These are phyloP conservation scores for Metschnikowia kunwiensis DNA, from an alignment of 805 yeast genomes.

Conservation along the genomic window DNA sequence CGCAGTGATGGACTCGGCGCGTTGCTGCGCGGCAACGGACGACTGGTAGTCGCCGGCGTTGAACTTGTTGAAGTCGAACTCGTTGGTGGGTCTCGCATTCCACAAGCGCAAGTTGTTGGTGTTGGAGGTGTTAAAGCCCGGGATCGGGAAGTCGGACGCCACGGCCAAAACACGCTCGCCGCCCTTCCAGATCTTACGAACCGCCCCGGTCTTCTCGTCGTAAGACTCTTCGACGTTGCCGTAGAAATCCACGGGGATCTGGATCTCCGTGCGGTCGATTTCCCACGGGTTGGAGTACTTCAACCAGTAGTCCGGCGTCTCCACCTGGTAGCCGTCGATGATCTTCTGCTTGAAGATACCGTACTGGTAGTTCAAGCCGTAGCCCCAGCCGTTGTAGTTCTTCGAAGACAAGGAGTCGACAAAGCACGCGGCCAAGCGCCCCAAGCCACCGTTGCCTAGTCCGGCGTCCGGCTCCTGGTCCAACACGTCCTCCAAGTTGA, in stretches of 20 bases:
- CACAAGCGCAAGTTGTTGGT: constrained; percentile 89
- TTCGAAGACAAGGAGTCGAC: constrained; percentile 84
- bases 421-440: constrained; percentile 92
- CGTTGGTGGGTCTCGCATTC: constrained; percentile 86
- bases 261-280: constrained; percentile 79
- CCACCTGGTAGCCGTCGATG: constrained; percentile 90
- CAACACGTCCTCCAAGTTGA: constrained; percentile 80
- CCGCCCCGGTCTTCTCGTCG: constrained; percentile 53
- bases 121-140: constrained; percentile 78
- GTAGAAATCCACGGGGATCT: constrained; percentile 85
- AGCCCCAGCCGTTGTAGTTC: constrained; percentile 94
- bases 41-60: constrained; percentile 86
- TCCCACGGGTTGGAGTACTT: constrained; percentile 92
- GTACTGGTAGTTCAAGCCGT: constrained; percentile 88
- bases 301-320: constrained; percentile 92
- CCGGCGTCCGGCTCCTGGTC: constrained; percentile 92
- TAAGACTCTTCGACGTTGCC: constrained; percentile 66
- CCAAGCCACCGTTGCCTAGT: constrained; percentile 92
- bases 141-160: constrained; percentile 89
- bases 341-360: constrained; percentile 91
- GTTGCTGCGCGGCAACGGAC: constrained; percentile 80
- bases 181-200: constrained; percentile 72
- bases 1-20: constrained; percentile 89
- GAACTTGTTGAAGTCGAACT: constrained; percentile 87
- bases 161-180: constrained; percentile 88